These are phyloP conservation scores for Stachybotrys chlorohalonatus DNA, from an alignment of 2,329 filamentous ascomycete genomes.

Conservation along the genomic window DNA sequence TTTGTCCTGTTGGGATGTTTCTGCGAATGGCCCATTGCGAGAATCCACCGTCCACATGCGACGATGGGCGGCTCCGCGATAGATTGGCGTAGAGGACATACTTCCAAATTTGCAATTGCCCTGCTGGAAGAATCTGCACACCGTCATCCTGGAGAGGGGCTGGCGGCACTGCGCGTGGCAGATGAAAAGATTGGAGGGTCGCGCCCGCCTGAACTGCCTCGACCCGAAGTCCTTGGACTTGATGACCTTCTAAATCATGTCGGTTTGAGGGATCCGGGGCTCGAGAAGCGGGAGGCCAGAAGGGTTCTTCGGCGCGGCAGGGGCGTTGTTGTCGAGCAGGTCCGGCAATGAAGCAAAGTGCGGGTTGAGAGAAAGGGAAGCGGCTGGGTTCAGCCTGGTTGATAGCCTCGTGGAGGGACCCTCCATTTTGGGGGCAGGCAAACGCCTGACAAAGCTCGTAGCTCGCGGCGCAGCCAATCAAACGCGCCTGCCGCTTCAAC, in stretches of 20 bases:
- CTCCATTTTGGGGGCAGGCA: neutral
- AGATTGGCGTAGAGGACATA: conserved; percentile 20
- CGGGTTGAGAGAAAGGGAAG: neutral
- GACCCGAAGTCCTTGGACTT: neutral
- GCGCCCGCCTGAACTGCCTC: neutral
- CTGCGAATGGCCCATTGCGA: neutral
- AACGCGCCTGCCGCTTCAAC: neutral
- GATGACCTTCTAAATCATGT: neutral
- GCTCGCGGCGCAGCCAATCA: neutral
- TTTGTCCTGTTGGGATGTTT: neutral
- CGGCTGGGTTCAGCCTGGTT: neutral
- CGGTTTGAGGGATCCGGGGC: neutral
- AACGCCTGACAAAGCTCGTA: neutral
- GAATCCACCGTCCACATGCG: too few species aligned
- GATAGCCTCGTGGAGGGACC: neutral
- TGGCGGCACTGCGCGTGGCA: neutral
- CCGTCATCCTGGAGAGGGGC: conserved; percentile 19
- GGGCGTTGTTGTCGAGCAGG: too few species aligned
- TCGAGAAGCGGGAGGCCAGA: neutral
- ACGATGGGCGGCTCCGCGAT: neutral
- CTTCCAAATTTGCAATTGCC: conserved; percentile 44
- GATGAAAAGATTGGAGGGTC: neutral
- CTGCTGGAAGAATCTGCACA: conserved; percentile 41
- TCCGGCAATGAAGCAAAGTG: too few species aligned
- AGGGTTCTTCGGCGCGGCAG: neutral